A percentile compares a stretch with the other conserved stretches of the same genome.
phyloP scores from a whole-genome alignment of 306 rosid species.

The Dalbergia cultrata region DNA sequence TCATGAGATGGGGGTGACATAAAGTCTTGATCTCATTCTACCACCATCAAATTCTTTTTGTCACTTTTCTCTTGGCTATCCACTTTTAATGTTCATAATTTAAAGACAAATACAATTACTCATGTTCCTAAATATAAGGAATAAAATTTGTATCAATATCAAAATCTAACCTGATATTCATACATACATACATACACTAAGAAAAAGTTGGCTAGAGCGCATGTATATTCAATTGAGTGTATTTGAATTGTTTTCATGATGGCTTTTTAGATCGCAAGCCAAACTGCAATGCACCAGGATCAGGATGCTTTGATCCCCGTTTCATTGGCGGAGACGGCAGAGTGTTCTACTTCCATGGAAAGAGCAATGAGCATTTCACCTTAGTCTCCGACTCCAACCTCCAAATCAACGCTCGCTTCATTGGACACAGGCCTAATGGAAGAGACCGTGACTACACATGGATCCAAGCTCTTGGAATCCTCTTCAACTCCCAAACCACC shows the following conservation, averaged over 20 bases:
- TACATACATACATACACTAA: too few species aligned
- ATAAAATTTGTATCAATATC: too few species aligned
- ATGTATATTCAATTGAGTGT: too few species aligned
- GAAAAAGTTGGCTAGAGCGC: too few species aligned
- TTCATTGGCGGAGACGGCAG: slow-evolving; percentile 64
- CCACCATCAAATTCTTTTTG: too few species aligned
- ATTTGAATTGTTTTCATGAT: background rate
- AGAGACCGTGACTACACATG: slow-evolving; percentile 53
- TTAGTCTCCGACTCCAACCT: slow-evolving; percentile 52
- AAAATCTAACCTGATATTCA: too few species aligned
- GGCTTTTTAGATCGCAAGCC: slow-evolving; percentile 48
- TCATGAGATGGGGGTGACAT: too few species aligned
- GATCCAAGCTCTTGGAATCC: slow-evolving; percentile 57
- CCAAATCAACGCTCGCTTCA: slow-evolving; percentile 63
- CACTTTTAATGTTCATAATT: too few species aligned
- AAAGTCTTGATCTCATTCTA: too few species aligned
- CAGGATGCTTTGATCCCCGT: slow-evolving; percentile 61
- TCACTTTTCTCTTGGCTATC: too few species aligned
- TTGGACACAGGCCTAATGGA: slow-evolving; percentile 51
- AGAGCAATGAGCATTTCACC: slow-evolving; percentile 53
- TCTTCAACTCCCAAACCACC: slow-evolving; percentile 42
- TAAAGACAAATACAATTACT: too few species aligned
- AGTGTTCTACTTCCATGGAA: slow-evolving; percentile 64
- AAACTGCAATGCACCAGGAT: slow-evolving; percentile 65
- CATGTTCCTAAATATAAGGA: too few species aligned